These are phyloP conservation scores for Talaromyces proteolyticus DNA, from an alignment of 495 filamentous ascomycete genomes.

Conservation along the genomic window DNA sequence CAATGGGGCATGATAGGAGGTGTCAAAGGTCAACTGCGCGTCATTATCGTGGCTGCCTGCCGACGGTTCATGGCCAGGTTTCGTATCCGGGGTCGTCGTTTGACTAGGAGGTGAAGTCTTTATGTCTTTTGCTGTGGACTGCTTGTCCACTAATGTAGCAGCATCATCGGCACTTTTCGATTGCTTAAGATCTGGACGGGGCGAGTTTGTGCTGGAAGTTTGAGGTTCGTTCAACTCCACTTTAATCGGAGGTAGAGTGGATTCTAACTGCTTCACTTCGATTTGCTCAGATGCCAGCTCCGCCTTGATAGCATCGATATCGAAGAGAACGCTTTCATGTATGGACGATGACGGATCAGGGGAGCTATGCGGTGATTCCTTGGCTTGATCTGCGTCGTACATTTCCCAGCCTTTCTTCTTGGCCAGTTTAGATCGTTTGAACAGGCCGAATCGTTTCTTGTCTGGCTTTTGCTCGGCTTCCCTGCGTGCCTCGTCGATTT, in stretches of 20 bases:
- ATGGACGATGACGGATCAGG: slow-evolving; percentile 20
- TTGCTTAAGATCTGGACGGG: slow-evolving; percentile 34
- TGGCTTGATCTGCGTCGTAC: slow-evolving; percentile 58
- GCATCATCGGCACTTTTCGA: slow-evolving; percentile 34
- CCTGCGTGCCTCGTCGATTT: slow-evolving; percentile 91
- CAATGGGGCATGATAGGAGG: slow-evolving; percentile 40
- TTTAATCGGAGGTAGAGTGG: slow-evolving; percentile 85
- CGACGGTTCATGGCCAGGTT: neutral
- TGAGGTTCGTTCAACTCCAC: slow-evolving; percentile 47
- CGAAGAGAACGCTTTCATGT: slow-evolving; percentile 67
- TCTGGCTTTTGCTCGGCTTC: slow-evolving; percentile 68
- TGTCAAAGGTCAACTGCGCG: slow-evolving; percentile 72
- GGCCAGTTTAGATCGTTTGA: slow-evolving; percentile 65
- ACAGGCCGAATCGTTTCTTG: slow-evolving; percentile 73
- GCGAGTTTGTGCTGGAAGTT: slow-evolving; percentile 18
- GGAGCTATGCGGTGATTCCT: slow-evolving; percentile 13
- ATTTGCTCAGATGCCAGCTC: slow-evolving; percentile 75
- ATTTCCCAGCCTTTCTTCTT: slow-evolving; percentile 94
- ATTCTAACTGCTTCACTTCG: slow-evolving; percentile 76
- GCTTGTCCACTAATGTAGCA: neutral
- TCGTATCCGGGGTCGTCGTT: neutral
- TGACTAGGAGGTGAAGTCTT: neutral
- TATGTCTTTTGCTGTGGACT: neutral
- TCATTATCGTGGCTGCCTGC: slow-evolving; percentile 35
- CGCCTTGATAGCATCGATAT: slow-evolving; percentile 88